phyloP scores from a whole-genome alignment of 163 green algal species.

The Chloroidium sp. region DNA sequence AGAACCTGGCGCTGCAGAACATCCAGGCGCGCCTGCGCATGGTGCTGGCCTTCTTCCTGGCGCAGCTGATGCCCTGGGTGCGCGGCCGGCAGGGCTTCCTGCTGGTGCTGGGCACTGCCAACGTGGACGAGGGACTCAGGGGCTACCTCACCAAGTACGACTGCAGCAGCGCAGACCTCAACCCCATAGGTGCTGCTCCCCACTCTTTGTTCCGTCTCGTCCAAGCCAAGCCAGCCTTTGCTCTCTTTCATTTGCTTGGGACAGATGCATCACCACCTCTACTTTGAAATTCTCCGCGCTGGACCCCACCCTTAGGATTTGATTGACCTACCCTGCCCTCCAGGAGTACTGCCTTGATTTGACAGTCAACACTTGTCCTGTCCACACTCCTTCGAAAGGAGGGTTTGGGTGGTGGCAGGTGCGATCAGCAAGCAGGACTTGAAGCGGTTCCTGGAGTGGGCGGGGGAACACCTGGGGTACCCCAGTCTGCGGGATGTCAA shows the following conservation, averaged over 20 bases:
- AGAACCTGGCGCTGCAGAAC: conserved; percentile 97
- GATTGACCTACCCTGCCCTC: too few relatives aligned
- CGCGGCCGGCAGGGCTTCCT: conserved; percentile 69
- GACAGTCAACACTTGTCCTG: too few relatives aligned
- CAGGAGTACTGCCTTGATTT: too few relatives aligned
- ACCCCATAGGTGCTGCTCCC: conserved; percentile 75
- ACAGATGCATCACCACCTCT: background rate
- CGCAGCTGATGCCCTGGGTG: conserved; percentile 85
- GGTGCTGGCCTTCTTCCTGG: conserved; percentile 92
- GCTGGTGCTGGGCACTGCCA: conserved; percentile 88
- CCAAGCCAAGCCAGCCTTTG: background rate
- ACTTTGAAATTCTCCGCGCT: too few relatives aligned
- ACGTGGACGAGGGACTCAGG: conserved; percentile 92
- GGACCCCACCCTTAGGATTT: too few relatives aligned
- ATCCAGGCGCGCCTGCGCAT: conserved; percentile 92
- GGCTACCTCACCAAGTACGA: conserved; percentile 92
- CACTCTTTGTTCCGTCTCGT: background rate
- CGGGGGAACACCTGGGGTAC: conserved; percentile 67
- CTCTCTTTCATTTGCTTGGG: background rate
- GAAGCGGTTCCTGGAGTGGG: conserved; percentile 84
- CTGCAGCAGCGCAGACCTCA: conserved; percentile 91
- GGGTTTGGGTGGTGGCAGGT: conserved; percentile 17
- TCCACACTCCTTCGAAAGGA: too few relatives aligned
- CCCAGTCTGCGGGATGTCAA: conserved; percentile 66
- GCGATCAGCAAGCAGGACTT: conserved; percentile 80